Conservation (phyloP, 805 yeast species). For the Kodamaea lidongshanica region DNA sequence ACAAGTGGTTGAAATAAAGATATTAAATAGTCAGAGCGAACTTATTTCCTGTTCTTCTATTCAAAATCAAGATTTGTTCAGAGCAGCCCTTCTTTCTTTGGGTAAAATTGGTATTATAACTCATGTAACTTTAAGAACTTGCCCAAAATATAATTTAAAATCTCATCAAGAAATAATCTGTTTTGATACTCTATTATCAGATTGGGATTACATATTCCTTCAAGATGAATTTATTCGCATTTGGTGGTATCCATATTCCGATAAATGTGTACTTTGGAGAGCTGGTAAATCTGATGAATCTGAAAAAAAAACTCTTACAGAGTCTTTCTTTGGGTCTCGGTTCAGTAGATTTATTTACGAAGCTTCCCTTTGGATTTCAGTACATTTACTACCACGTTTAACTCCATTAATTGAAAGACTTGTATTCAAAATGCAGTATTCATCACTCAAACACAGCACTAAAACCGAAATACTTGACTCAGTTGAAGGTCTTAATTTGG, state of each 20-base stretch:
- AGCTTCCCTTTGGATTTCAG: conserved; percentile 71
- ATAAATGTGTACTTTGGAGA: conserved; percentile 84
- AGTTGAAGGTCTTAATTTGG: conserved; percentile 89
- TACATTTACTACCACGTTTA: conserved; percentile 60
- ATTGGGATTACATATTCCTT: conserved; percentile 80
- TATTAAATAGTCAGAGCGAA: conserved; percentile 74
- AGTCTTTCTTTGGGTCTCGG: conserved; percentile 80
- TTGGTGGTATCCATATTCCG: conserved; percentile 97
- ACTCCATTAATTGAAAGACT: conserved; percentile 84
- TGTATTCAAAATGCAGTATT: conserved; percentile 81
- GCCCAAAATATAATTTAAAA: conserved; percentile 76
- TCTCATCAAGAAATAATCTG: conserved; percentile 76
- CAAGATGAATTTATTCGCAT: conserved; percentile 85
- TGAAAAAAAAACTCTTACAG: conserved; percentile 55
- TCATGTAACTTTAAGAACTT: conserved; percentile 75
- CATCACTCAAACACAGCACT: no score
- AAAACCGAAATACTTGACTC: conserved; percentile 62
- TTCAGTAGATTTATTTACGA: conserved; percentile 79
- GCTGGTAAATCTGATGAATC: conserved; percentile 71
- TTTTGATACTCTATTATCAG: conserved; percentile 62
- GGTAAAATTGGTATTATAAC: conserved; percentile 91
- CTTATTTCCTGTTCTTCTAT: conserved; percentile 58
- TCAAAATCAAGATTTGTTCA: conserved; percentile 60
- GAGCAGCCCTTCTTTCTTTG: conserved; percentile 76
- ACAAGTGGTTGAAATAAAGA: conserved; percentile 71